Base-by-base conservation (phyloP, 139 green algal species). In the Tetradesmus obliquus region DNA sequence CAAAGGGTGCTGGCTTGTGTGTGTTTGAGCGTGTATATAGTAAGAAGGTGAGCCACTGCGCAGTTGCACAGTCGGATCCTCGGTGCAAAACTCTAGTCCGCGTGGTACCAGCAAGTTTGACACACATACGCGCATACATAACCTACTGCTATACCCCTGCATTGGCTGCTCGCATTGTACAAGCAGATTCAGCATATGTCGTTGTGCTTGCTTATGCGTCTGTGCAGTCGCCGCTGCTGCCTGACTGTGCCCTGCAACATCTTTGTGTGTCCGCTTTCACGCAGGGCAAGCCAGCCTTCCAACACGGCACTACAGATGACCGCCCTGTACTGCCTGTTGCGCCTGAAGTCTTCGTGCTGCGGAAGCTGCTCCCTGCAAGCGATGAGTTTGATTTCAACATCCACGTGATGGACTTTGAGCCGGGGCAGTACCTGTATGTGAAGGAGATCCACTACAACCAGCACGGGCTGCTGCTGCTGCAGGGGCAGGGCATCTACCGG, bases 391-490 rank as follows among this genome's bases (percentile, higher is more conserved):
- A 99, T 91, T 99, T 99, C 95, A 99, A 99, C 88, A 95, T 99
- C 10, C 98, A 99, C 91, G 94, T 99, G 90, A 99, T 99, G 98
- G 97, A 99, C 94, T 99, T 99, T 83, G 69, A 96, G 80, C 96
- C 97, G 0, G 97, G 97, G 9, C 95, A 99, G 93, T 96, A 97
- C 91, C 91, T 99, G 51, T 95, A 97, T 84, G 96, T 99, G 10
- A 99, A 99, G 95, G 98, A 99, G 93, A 93, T 99, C 24, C 98
- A 99, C 94, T 99, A 99, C 96, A 99, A 99, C 94, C 98, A 99
- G 95, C 98, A 99, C 88, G 98, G 98, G 5, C 93, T 99, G 87
- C 90, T 99, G 88, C 91, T 99, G 79, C 93, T 99, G 84, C 92
- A 97, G 76, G 98, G 98, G 1, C 95, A 98, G 89, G 98, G 98